phyloP scores from a whole-genome alignment of 352 stramenopile species.

The Phytophthora megakarya region DNA sequence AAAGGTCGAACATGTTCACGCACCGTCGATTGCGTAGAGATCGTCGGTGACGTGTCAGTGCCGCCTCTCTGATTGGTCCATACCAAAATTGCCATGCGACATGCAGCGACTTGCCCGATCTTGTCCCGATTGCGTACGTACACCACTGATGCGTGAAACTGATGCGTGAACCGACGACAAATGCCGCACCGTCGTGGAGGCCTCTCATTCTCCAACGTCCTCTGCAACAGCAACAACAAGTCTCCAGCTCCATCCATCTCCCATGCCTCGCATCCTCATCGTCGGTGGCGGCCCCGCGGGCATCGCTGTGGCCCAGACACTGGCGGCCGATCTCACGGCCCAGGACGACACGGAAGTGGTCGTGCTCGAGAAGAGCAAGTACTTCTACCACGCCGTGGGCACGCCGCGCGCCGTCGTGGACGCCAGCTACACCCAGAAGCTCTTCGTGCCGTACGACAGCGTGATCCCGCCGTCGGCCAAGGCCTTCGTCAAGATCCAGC shows the following conservation, averaged over 20 bases:
- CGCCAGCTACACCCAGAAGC: constrained; percentile 46
- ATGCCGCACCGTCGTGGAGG: background rate
- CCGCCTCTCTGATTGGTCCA: constrained; percentile 3
- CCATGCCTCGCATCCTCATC: constrained; percentile 61
- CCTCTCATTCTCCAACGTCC: constrained; percentile 29
- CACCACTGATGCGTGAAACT: background rate
- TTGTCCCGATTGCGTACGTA: background rate
- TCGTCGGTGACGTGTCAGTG: constrained; percentile 6
- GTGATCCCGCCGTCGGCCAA: constrained; percentile 40
- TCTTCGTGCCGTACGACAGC: constrained; percentile 64
- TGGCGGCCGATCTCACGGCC: constrained; percentile 39
- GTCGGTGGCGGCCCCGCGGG: constrained; percentile 55
- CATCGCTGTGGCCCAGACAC: constrained; percentile 45
- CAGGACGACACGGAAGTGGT: constrained; percentile 47
- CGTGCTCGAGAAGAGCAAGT: constrained; percentile 64
- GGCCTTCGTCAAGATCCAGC: constrained; percentile 48
- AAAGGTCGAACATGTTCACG: constrained; percentile 9
- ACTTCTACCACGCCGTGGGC: constrained; percentile 54
- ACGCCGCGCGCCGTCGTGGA: constrained; percentile 53
- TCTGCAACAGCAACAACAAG: background rate
- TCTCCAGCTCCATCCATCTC: too few species aligned
- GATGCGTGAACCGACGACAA: too few species aligned
- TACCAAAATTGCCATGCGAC: background rate
- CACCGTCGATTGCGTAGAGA: constrained; percentile 21
- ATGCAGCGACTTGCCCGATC: background rate